Percentiles rank a stretch among this genome's conserved stretches.
Conservation (phyloP, 176 grass and related monocot species). For the Panicum miliaceum region DNA sequence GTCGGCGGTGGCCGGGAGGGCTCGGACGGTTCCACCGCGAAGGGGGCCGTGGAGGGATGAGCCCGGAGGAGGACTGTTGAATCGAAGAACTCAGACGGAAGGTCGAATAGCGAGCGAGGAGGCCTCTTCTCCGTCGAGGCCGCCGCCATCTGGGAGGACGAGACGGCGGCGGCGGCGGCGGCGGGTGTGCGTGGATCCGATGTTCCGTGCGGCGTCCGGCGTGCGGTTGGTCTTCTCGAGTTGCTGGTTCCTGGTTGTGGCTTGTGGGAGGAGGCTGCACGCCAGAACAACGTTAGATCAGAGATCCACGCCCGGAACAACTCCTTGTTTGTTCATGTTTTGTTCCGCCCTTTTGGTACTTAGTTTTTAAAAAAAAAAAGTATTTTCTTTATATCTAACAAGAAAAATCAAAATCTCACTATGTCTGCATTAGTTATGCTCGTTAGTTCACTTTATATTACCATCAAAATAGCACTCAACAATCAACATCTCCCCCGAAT, state of each 20-base stretch:
- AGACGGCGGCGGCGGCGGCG: neutral
- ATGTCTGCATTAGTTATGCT: no score
- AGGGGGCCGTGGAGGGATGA: slow-evolving; percentile 42
- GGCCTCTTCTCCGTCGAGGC: slow-evolving; percentile 55
- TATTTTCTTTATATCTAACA: no score
- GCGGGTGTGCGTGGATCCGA: slow-evolving; percentile 24
- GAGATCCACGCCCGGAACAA: slow-evolving; percentile 14
- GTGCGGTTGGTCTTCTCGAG: neutral
- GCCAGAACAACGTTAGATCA: slow-evolving; percentile 36
- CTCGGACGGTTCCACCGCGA: slow-evolving; percentile 39
- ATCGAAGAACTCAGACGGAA: slow-evolving; percentile 73
- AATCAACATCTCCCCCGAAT: no score
- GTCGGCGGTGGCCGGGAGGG: slow-evolving; percentile 24
- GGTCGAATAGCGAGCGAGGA: slow-evolving; percentile 77
- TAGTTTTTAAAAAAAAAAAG: neutral
- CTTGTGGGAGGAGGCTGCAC: neutral
- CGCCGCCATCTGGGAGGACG: slow-evolving; percentile 59
- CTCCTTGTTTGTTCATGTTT: neutral
- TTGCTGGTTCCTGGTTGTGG: neutral
- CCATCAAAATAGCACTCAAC: no score
- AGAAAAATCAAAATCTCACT: no score
- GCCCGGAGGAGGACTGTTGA: slow-evolving; percentile 51
- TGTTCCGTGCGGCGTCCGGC: slow-evolving; percentile 33
- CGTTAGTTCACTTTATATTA: no score
- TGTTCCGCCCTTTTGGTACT: neutral